Evolutionary conservation across 2,329 filamentous ascomycete genomes (phyloP).

Genomic region (Macrophomina phaseolina): DNA sequence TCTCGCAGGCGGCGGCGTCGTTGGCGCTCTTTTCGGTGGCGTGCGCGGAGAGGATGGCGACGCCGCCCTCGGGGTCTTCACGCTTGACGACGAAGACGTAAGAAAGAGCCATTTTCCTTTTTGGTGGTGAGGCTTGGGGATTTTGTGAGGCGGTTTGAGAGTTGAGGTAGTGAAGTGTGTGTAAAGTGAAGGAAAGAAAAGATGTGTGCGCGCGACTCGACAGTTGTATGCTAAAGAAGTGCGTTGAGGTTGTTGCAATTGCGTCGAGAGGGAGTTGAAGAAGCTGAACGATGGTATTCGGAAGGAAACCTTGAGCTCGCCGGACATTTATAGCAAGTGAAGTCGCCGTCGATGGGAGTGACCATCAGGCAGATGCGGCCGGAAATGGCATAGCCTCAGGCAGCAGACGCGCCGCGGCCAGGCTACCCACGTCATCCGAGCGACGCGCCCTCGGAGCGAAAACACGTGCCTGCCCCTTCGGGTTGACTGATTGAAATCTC

Average conservation of each 20-base stretch:
- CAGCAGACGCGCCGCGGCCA: constrained; percentile 8
- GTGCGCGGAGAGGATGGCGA: constrained; percentile 3
- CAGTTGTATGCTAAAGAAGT: no score
- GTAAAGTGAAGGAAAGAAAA: background rate
- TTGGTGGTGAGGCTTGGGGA: no score
- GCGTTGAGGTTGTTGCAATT: no score
- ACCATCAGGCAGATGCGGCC: constrained; percentile 5
- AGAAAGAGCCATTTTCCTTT: background rate
- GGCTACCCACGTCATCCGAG: background rate
- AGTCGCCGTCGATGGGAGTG: background rate
- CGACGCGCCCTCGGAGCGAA: background rate
- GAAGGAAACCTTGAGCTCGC: background rate
- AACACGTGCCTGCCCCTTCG: constrained; percentile 10
- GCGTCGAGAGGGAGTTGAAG: background rate
- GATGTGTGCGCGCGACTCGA: background rate
- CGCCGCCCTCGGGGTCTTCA: background rate
- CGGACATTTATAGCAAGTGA: background rate
- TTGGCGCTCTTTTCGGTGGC: constrained; percentile 7
- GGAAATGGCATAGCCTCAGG: constrained; percentile 10
- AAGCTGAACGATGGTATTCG: background rate
- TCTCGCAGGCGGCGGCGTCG: background rate
- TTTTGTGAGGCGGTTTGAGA: background rate
- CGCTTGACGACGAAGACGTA: constrained; percentile 12
- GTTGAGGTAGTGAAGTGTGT: background rate
- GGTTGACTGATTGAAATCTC: constrained; percentile 2